Evolutionary conservation across 306 rosid genomes (phyloP), one percentile per base, ranked within the genome.

Genomic region (Aeschynomene evenia): DNA sequence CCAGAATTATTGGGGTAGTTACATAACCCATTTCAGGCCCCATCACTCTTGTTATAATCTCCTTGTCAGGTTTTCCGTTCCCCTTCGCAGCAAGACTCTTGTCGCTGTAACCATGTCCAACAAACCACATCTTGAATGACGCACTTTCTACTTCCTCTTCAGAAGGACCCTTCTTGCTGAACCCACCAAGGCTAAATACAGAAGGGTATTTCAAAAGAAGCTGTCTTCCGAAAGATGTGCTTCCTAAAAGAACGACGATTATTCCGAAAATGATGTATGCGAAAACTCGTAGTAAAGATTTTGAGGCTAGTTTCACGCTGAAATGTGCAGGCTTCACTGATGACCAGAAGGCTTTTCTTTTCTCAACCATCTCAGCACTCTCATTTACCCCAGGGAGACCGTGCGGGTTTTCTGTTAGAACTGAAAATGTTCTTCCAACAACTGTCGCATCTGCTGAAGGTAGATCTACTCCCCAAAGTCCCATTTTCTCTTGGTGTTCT

Each of bases 11-110:
- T 1, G 97, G 94, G 1, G 98, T 93, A 12, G 97, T 86, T 52
- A 93, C 49, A 77, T 93, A 88, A 33, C 98, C 98, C 50, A 86
- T 80, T 85, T 93, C 96, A 11, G 96, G 98, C 50, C 94, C 97
- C 79, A 78, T 85, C 28, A 93, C 82, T 85, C 97, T 80, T 1
- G 97, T 88, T 37, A 88, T 61, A 29, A 93, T 84, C 82, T 93
- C 94, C 84, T 51, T 72, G 66, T 93, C 86, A 5, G 96, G 91
- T 81, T 93, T 75, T 42, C 39, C 28, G 68, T 82, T 82, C 71
- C 68, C 85, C 16, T 72, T 66, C 0, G 81, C 77, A 29, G 66
- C 85, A 62, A 70, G 78, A 39, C 62, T 78, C 71, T 16, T 64
- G 51, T 84, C 34, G 7, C 86, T 84, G 58, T 45, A 93, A 63